Percentiles rank a stretch among this genome's conserved stretches.
phyloP scores from a whole-genome alignment of 805 yeast genomes.

The Candida oleophila region DNA sequence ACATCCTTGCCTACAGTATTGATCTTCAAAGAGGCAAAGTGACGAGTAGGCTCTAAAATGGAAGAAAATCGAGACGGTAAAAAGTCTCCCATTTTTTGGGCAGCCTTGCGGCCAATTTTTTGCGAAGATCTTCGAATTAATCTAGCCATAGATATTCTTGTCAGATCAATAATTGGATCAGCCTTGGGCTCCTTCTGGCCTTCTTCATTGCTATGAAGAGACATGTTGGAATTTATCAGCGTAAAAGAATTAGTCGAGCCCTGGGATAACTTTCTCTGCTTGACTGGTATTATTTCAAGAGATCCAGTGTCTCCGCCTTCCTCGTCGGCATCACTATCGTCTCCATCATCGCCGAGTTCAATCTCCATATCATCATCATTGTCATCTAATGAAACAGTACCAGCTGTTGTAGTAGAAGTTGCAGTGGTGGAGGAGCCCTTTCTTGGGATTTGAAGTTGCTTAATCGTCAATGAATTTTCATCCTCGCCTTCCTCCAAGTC shows the following conservation, averaged over 20 bases:
- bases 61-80: conserved; percentile 79
- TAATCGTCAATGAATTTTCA: not conserved
- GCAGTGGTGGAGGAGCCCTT: conserved; percentile 2
- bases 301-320: conserved; percentile 19
- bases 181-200: conserved; percentile 16
- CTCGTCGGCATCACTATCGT: conserved; percentile 26
- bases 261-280: conserved; percentile 39
- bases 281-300: conserved; percentile 21
- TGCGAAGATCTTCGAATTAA: conserved; percentile 78
- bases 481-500: conserved; percentile 18
- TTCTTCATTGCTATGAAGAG: conserved; percentile 24
- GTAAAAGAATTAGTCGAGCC: conserved; percentile 35
- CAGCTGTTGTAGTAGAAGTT: conserved; percentile 11
- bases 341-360: conserved; percentile 31
- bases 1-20: conserved; percentile 38
- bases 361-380: conserved; percentile 15
- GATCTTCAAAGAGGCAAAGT: conserved; percentile 84
- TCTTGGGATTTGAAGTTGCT: not conserved
- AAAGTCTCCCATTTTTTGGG: conserved; percentile 85
- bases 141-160: conserved; percentile 71
- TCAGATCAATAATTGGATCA: conserved; percentile 71
- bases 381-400: conserved; percentile 19
- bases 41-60: conserved; percentile 84
- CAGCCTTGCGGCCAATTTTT: conserved; percentile 73
- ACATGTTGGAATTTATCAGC: conserved; percentile 30